These are phyloP conservation scores for Russula sp. DNA, from an alignment of 768 basidiomycete genomes.

Conservation along the genomic window DNA sequence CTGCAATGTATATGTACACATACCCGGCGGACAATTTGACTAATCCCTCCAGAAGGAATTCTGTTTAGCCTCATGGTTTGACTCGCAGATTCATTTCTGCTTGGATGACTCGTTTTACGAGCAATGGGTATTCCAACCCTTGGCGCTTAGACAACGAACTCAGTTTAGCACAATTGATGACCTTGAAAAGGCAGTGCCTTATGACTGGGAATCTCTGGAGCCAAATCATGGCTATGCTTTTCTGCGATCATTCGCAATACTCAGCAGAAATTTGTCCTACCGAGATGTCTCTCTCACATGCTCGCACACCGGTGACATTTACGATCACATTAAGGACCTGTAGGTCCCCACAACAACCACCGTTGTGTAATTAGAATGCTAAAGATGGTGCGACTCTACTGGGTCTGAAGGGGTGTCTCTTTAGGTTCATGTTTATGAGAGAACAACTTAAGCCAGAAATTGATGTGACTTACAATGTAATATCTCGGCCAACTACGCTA, in stretches of 20 bases:
- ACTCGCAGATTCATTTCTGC: background rate
- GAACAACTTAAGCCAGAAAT: too few relatives aligned
- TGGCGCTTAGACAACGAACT: background rate
- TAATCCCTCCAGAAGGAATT: background rate
- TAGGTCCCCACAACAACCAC: background rate
- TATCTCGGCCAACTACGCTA: too few relatives aligned
- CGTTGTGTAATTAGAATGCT: background rate
- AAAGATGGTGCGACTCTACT: background rate
- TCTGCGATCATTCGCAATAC: background rate
- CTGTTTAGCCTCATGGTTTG: background rate
- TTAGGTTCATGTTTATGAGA: too few relatives aligned
- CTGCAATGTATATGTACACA: slow-evolving; percentile 12
- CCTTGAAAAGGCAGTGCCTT: background rate
- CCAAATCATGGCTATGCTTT: background rate
- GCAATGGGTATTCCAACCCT: background rate
- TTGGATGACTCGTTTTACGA: background rate
- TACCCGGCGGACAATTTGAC: slow-evolving; percentile 16
- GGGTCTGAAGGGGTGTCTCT: too few relatives aligned
- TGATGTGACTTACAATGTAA: too few relatives aligned
- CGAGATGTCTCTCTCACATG: background rate
- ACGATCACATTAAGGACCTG: background rate
- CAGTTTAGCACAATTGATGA: too few relatives aligned
- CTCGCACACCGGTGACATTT: background rate
- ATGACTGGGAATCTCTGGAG: too few relatives aligned
- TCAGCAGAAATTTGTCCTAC: background rate